Evolutionary conservation across 805 yeast genomes (phyloP), one percentile per base, ranked within the genome.

Genomic region (Yamadazyma phyllophila): DNA sequence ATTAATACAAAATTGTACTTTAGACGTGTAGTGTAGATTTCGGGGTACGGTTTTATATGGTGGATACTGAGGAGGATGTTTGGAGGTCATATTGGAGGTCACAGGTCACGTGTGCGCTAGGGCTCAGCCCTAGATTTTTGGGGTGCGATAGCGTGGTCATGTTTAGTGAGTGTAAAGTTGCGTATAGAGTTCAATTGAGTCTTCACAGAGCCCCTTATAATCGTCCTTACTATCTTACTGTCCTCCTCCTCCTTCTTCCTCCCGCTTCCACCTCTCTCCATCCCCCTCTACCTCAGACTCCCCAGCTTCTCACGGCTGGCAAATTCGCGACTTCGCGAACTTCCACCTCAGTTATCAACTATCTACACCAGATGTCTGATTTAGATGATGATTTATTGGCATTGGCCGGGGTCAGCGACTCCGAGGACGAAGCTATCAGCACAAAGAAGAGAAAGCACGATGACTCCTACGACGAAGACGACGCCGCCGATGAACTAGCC

Each of bases 301-400:
- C n/a, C n/a, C n/a, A n/a, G n/a, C n/a, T n/a, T n/a, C n/a, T n/a
- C n/a, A n/a, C n/a, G n/a, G n/a, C n/a, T n/a, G n/a, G n/a, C n/a
- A 20, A 20, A 20, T 20, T 20, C 24, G 24, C 31, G 31, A 29
- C 11, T 11, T 29, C 31, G 11, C 31, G 13, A 29, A 29, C 13
- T 3, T 29, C 31, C 4, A 29, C 13, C 31, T 4, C 31, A 20
- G 31, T 11, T 11, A 29, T 11, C 31, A 5, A 29, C 13, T 29
- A 29, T 29, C 31, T 20, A 20, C 24, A 20, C 39, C 9, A 20
- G 10, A 87, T 87, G 95, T 83, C 91, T 49, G 96, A 71, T 56
- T 80, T 89, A 60, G 97, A 91, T 63, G 98, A 92, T 64, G 99
- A 94, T 78, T 78, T 94, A 70, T 79, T 92, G 61, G 98, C 97